Conservation (phyloP, 140 eudicot genomes). For the Flaveria floridana region DNA sequence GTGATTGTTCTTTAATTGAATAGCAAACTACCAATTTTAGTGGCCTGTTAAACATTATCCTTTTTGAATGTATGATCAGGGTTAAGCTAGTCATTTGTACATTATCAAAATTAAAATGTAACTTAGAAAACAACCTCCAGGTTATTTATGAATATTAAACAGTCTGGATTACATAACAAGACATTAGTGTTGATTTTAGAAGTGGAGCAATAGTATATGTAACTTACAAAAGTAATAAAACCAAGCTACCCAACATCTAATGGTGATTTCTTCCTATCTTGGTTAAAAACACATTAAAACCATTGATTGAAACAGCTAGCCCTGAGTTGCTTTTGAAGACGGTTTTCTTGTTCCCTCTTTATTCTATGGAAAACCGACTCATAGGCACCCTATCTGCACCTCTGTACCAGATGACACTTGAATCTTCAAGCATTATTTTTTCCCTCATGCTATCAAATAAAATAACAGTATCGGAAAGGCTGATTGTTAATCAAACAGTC, state of each 20-base stretch:
- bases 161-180: neutral
- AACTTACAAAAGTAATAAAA: neutral
- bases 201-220: neutral
- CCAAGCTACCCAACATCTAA: conserved; percentile 1
- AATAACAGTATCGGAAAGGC: neutral
- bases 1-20: neutral
- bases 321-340: neutral
- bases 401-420: conserved; percentile 13
- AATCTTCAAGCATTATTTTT: neutral
- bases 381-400: neutral
- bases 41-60: neutral
- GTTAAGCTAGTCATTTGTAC: neutral
- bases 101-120: neutral
- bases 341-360: neutral
- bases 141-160: neutral
- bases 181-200: neutral
- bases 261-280: neutral
- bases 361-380: neutral
- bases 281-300: neutral
- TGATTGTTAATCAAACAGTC: neutral
- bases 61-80: neutral
- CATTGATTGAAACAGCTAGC: neutral
- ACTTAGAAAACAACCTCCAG: neutral
- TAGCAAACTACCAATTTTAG: neutral
- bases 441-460: neutral